Conservation (phyloP, 2,329 filamentous ascomycete genomes). For the Fusarium poae region DNA sequence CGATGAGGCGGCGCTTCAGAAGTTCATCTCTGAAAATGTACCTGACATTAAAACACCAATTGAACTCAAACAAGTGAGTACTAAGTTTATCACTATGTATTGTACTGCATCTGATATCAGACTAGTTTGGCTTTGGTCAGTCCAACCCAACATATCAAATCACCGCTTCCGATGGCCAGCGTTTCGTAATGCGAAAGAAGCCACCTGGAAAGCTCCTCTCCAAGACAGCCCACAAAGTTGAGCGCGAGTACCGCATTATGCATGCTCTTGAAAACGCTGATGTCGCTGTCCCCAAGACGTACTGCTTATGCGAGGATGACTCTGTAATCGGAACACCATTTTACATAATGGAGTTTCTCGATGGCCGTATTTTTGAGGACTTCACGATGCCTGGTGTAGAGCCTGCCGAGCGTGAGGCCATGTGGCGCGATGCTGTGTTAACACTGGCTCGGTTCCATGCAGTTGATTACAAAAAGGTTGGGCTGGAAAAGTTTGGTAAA, state of each 20-base stretch:
- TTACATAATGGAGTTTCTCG: conserved; percentile 96
- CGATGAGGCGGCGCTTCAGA: conserved; percentile 81
- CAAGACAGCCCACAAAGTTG: conserved; percentile 94
- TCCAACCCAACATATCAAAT: conserved; percentile 97
- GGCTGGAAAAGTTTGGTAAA: conserved; percentile 80
- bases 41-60: conserved; percentile 86
- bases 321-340: conserved; percentile 88
- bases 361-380: conserved; percentile 94
- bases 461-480: conserved; percentile 74
- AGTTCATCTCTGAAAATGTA: conserved; percentile 82
- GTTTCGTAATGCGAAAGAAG: conserved; percentile 96
- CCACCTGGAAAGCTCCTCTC: conserved; percentile 94
- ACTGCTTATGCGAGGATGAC: conserved; percentile 87
- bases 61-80: conserved; percentile 85
- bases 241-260: conserved; percentile 93
- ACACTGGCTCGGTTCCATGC: conserved; percentile 89
- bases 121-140: conserved; percentile 94
- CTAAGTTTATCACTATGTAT: background rate
- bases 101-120: conserved; percentile 20
- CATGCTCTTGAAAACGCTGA: conserved; percentile 82
- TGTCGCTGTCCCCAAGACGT: conserved; percentile 86
- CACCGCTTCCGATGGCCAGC: conserved; percentile 75
- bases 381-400: conserved; percentile 81
- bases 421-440: conserved; percentile 88
- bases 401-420: conserved; percentile 75